Evolutionary conservation across 352 stramenopile species (phyloP).

Genomic region (Phytopythium kandeliae): DNA sequence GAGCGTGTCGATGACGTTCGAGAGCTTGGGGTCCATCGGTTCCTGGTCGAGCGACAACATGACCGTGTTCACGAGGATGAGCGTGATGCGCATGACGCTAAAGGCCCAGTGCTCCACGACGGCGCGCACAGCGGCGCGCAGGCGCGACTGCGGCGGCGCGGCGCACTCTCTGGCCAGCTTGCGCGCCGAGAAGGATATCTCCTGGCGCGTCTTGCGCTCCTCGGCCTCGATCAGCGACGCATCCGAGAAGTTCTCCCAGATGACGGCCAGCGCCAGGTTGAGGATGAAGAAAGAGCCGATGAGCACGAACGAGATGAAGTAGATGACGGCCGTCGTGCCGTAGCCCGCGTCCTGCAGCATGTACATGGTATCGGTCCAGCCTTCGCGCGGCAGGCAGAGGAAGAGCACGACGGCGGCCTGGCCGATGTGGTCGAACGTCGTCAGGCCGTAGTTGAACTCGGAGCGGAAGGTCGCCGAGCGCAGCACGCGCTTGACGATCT

Average conservation of each 20-base stretch:
- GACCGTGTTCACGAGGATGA: slow-evolving; percentile 82
- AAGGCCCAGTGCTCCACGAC: slow-evolving; percentile 53
- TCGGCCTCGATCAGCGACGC: slow-evolving; percentile 49
- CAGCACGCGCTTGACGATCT: slow-evolving; percentile 24
- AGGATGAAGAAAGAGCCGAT: slow-evolving; percentile 89
- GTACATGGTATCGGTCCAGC: slow-evolving; percentile 79
- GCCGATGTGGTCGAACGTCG: slow-evolving; percentile 86
- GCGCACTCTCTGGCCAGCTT: not conserved
- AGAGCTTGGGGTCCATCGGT: slow-evolving; percentile 26
- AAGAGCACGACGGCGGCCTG: slow-evolving; percentile 84
- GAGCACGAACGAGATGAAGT: slow-evolving; percentile 84
- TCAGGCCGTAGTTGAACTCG: slow-evolving; percentile 79
- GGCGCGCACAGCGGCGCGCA: slow-evolving; percentile 14
- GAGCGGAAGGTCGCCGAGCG: slow-evolving; percentile 38
- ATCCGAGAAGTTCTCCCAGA: slow-evolving; percentile 79
- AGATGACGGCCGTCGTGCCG: slow-evolving; percentile 39
- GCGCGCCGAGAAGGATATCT: slow-evolving; percentile 8
- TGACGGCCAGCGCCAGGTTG: slow-evolving; percentile 88
- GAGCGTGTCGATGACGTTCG: slow-evolving; percentile 34
- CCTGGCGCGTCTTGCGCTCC: slow-evolving; percentile 23
- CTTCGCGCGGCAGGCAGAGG: slow-evolving; percentile 86
- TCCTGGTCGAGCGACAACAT: slow-evolving; percentile 81
- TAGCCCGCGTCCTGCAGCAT: slow-evolving; percentile 50
- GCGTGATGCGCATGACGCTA: slow-evolving; percentile 27
- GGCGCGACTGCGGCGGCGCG: slow-evolving; percentile 6